Evolutionary conservation across 257 asterid genomes (phyloP).

Genomic region (Craterostigma plantagineum): DNA sequence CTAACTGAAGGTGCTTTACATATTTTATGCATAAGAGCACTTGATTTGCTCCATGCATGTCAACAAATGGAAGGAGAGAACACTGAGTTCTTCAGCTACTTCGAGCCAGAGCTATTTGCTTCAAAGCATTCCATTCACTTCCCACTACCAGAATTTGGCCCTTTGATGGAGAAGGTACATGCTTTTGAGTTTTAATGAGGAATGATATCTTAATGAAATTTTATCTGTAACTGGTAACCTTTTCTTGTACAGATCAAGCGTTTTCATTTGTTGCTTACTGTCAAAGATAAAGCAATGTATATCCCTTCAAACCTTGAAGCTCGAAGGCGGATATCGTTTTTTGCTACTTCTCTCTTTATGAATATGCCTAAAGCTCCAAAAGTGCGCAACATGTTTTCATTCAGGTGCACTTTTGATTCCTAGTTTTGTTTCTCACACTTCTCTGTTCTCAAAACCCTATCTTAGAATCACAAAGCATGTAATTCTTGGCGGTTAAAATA

Average conservation of each 20-base stretch:
- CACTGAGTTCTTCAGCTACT: slow-evolving; percentile 26
- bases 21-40: slow-evolving; percentile 32
- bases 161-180: slow-evolving; percentile 65
- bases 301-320: slow-evolving; percentile 85
- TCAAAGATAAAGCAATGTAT: slow-evolving; percentile 68
- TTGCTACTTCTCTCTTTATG: slow-evolving; percentile 86
- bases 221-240: slow-evolving; percentile 6
- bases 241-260: slow-evolving; percentile 49
- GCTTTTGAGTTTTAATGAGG: slow-evolving; percentile 1
- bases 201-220: neutral
- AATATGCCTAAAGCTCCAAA: slow-evolving; percentile 87
- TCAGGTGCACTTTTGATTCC: slow-evolving; percentile 39
- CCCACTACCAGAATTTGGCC: slow-evolving; percentile 62
- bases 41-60: slow-evolving; percentile 35
- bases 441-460: too few relatives aligned
- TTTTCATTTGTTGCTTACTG: slow-evolving; percentile 61
- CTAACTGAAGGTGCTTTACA: slow-evolving; percentile 8
- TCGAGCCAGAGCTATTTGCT: slow-evolving; percentile 60
- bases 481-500: too few relatives aligned
- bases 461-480: too few relatives aligned
- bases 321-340: slow-evolving; percentile 69
- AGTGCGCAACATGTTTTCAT: slow-evolving; percentile 85
- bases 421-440: neutral
- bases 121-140: slow-evolving; percentile 65
- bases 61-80: slow-evolving; percentile 23